Base-by-base conservation (phyloP, 2,329 filamentous ascomycete species). In the Fusarium irregulare region DNA sequence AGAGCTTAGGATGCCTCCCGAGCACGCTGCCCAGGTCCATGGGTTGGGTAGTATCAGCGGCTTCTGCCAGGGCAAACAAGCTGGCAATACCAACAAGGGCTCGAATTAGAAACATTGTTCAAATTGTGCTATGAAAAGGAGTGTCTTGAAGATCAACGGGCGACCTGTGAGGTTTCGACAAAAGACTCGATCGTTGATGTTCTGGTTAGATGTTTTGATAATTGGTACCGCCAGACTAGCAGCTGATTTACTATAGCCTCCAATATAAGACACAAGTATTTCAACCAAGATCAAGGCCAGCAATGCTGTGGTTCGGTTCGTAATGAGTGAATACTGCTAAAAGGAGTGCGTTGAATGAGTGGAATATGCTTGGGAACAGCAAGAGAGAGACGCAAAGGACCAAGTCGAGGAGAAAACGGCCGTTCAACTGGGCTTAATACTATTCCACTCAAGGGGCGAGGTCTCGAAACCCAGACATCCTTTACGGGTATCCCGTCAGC, bases 11-110 rank as follows among this genome's bases (percentile, higher is more conserved):
- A 50, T 83, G 77, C 6, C 72, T 75, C 8, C 77, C 73, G 14
- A 85, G 70, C 23, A 84, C 76, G 10, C 75, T 76, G 3, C 81
- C 82, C 47, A 86, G 68, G 64, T 83, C 81, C 28, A 76, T 64
- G 4, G 66, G 66, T 2, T 68, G 62, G 10, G 73, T 68, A 13
- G 72, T 66, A 20, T 57, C 59, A 41, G 71, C 72, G 7, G 71
- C 66, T n/a, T 58, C 45, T 32, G 34, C 61, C 13, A 72, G 55
- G 27, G 51, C 54, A 6, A 72, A 30, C 13, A 76, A 32, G 65
- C 76, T 54, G 74, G 64, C 70, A 13, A 78, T 20, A 48, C 73
- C 61, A 54, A 71, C 27, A 18, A 75, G 46, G 9, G 54, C 28
- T 18, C 64, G 72, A 28, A 64, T 66, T 23, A 73, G 48, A 64